Conservation (phyloP, 2,329 filamentous ascomycete species). For the Bipolaris gigantea region DNA sequence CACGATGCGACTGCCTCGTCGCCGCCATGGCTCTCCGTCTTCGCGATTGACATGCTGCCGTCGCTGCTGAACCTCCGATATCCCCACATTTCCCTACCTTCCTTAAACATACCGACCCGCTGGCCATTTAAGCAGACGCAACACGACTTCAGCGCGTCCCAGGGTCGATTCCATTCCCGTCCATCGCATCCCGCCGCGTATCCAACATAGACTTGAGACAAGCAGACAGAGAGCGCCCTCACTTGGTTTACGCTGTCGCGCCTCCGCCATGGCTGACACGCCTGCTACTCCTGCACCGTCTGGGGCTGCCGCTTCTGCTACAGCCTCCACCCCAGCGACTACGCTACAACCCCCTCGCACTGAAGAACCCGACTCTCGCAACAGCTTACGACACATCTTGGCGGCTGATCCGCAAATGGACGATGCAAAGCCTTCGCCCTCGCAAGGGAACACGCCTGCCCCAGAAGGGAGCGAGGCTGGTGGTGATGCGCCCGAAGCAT, state of each 20-base stretch:
- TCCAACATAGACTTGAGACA: constrained; percentile 1
- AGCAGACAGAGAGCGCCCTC: constrained; percentile 2
- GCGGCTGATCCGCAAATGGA: constrained; percentile 42
- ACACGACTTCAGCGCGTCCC: neutral
- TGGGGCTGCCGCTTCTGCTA: neutral
- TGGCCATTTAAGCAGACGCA: neutral
- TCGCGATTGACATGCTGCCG: constrained; percentile 5
- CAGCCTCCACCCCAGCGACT: constrained; percentile 14
- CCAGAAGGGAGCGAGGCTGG: constrained; percentile 39
- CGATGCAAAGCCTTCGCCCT: constrained; percentile 34
- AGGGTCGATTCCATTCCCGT: neutral
- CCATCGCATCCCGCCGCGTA: constrained; percentile 4
- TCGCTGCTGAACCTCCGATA: neutral
- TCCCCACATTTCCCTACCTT: neutral
- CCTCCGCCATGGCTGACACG: constrained; percentile 8
- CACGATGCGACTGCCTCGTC: neutral
- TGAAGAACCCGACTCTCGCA: constrained; percentile 44
- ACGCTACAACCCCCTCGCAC: constrained; percentile 25
- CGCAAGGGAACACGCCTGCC: constrained; percentile 34
- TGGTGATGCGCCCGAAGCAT: constrained; percentile 31
- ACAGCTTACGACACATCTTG: constrained; percentile 46
- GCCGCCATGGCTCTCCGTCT: neutral
- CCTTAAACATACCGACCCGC: neutral
- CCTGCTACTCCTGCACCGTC: neutral
- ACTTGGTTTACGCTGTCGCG: neutral